These are phyloP conservation scores for Beauveria brongniartii DNA, from an alignment of 2,329 filamentous ascomycete genomes.

Conservation along the genomic window DNA sequence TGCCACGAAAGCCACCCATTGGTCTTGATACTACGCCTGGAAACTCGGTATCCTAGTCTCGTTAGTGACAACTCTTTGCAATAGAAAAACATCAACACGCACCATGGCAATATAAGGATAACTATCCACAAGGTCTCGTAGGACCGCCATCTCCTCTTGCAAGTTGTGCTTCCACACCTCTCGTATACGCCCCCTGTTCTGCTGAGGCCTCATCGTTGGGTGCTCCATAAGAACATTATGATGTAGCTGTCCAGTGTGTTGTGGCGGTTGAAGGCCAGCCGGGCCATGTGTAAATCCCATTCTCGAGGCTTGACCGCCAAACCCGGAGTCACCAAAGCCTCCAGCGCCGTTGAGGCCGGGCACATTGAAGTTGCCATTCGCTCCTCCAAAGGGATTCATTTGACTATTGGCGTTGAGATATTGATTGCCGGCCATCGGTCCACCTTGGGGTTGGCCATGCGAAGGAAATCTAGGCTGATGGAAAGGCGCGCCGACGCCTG, in stretches of 20 bases:
- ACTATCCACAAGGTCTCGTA: constrained; percentile 77
- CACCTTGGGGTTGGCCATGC: constrained; percentile 41
- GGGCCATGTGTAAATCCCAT: constrained; percentile 69
- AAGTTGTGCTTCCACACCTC: constrained; percentile 95
- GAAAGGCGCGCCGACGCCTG: constrained; percentile 31
- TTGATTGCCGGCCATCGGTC: constrained; percentile 55
- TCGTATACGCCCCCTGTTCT: constrained; percentile 76
- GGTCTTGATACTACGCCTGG: constrained; percentile 94
- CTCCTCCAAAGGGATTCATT: constrained; percentile 56
- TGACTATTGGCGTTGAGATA: constrained; percentile 64
- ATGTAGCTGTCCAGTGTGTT: constrained; percentile 38
- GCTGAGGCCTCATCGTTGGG: constrained; percentile 35
- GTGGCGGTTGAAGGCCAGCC: constrained; percentile 50
- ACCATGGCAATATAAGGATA: constrained; percentile 98
- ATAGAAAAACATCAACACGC: background rate
- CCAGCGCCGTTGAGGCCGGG: constrained; percentile 49
- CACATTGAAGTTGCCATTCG: constrained; percentile 49
- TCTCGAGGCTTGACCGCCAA: constrained; percentile 79
- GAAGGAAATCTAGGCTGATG: constrained; percentile 44
- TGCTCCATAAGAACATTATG: constrained; percentile 35
- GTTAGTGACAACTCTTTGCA: constrained; percentile 6
- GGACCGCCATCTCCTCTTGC: constrained; percentile 77
- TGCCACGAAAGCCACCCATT: constrained; percentile 88
- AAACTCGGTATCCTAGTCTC: constrained; percentile 84
- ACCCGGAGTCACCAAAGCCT: constrained; percentile 58